Evolutionary conservation across 2,329 filamentous ascomycete genomes (phyloP), one percentile per base, ranked within the genome.

Genomic region (Bertia moriformis): DNA sequence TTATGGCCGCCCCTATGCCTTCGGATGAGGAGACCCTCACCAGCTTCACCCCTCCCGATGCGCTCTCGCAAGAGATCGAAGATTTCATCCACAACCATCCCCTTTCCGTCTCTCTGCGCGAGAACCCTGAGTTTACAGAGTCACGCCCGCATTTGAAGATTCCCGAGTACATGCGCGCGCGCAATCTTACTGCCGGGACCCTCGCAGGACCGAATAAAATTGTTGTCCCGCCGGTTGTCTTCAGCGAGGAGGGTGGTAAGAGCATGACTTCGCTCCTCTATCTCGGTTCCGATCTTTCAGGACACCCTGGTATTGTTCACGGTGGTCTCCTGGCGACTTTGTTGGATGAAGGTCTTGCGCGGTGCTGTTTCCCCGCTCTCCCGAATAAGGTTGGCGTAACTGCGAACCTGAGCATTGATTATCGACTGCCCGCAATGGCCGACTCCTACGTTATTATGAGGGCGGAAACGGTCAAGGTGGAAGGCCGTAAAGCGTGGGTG

Each of bases 401-500:
- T 30, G 91, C 89, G 39, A 89, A 79, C 52, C 63, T 98, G 49
- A 87, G 72, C 48, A 65, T 83, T 48, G 79, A 93, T 58, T 98
- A 95, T 60, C 77, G 81, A 49, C 76, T 75, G 44, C 91, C 91
- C 3, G 80, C 83, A 35, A 75, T 72, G 49, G 86, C 87, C 4
- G 73, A 75, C 17, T 72, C 73, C 43, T 91, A 82, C 53, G 65
- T 93, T 19, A 84, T 93, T 33, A 61, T 98, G 42, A 70, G 73
- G 44, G 88, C 85, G 3, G 73, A 76, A 54, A 94, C 88, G 15
- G 78, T 73, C 7, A 88, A 82, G 62, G 83, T 89, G 1, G 87
- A 96, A 54, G 89, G 91, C 1, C 71, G 91, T 44, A 96, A 96
- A 65, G 89, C 87, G 12, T 95, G 86, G 86, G 86, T 95, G 1